Base-by-base conservation (phyloP, 2,329 filamentous ascomycete genomes). In the Stagonosporopsis vannaccii region DNA sequence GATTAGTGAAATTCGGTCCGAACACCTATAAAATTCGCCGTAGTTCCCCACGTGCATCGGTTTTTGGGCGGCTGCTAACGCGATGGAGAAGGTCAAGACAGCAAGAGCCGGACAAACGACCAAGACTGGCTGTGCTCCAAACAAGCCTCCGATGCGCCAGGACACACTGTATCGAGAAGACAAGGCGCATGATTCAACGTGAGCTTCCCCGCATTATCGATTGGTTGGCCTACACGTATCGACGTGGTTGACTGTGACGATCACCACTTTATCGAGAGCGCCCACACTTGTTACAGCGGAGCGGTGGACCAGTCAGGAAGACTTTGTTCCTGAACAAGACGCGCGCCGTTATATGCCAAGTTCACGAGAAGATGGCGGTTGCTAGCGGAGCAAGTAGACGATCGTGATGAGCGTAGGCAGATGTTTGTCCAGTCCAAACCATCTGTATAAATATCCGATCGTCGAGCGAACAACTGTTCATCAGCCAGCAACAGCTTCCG, bases 21-120 rank as follows among this genome's bases (percentile, higher is more conserved):
- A 39, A 42, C 53, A 56, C 47, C 47, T 47, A 48, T 47, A 15
- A 36, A 30, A 48, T 49, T 43, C 6, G 42, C 36, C 43, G 43
- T 37, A 17, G 8, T 33, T 58, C 28, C 43, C 54, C 58, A 58
- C 58, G 51, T 60, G 58, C 51, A 42, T 43, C 33, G 43, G 56
- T 41, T 36, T 32, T 23, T 46, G 9, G 17, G 32, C 47, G 51
- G 51, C 33, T 42, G 26, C 61, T 67, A 67, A 67, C 60, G 57
- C 56, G 30, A 66, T 62, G 15, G 46, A 66, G 65, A 63, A 68
- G 65, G 65, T 68, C 63, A 62, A 58, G 59, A 48, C 52, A 32
- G 23, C 43, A 25, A 35, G 49, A 59, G 46, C 57, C 42, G 51
- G 42, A 45, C 41, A 46, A 50, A 44, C 59, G 56, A 40, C 58